Percentiles rank a stretch among this genome's conserved stretches.
phyloP scores from a whole-genome alignment of 1,284 basidiomycete genomes.

The Puccinia brachypodii region DNA sequence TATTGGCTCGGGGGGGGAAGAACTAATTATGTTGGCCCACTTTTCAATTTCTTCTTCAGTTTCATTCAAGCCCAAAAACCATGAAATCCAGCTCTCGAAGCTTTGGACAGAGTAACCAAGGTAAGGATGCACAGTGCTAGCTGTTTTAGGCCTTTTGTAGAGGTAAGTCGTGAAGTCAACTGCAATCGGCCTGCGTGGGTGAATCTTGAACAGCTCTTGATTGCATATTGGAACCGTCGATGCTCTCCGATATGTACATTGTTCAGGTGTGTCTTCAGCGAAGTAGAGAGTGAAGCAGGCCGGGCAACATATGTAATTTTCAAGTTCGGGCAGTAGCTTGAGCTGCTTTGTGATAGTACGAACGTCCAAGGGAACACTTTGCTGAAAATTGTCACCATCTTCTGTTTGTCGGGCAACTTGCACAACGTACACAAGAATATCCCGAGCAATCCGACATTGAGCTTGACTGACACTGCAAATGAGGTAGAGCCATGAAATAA shows the following conservation, averaged over 20 bases:
- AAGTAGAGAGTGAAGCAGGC: conserved; percentile 9
- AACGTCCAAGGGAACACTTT: background rate
- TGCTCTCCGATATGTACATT: background rate
- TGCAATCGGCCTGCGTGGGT: background rate
- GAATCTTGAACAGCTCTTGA: background rate
- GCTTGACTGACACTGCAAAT: background rate
- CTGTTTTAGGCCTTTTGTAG: background rate
- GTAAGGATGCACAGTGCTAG: background rate
- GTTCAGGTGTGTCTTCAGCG: background rate
- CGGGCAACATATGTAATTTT: background rate
- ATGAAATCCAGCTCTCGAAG: background rate
- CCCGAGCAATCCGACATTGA: background rate
- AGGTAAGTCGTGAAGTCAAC: background rate
- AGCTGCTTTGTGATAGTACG: conserved; percentile 2
- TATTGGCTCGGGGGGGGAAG: background rate
- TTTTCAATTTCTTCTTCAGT: conserved; percentile 14
- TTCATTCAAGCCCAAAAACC: background rate
- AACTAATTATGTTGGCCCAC: background rate
- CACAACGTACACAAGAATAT: background rate
- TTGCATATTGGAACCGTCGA: background rate
- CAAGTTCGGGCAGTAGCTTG: background rate
- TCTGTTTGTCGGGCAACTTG: background rate
- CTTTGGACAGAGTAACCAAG: background rate
- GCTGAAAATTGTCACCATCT: background rate
- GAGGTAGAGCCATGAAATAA: background rate